Evolutionary conservation across 768 basidiomycete species (phyloP).

Genomic region (Boletus rufocinnamomeus): DNA sequence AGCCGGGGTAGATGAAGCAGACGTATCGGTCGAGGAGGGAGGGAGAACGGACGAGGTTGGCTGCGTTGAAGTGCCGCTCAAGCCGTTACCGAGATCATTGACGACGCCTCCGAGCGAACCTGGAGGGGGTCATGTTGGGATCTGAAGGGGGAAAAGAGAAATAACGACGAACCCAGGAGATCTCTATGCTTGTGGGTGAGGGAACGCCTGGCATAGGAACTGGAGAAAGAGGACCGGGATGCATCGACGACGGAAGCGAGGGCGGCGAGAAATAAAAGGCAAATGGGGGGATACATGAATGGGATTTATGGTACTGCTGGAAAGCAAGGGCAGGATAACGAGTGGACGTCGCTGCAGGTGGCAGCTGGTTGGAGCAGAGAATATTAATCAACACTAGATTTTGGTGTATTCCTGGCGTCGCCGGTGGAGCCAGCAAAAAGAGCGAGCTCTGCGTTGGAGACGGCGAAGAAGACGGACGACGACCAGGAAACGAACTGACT

Average conservation of each 20-base stretch:
- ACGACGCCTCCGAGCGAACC: constrained; percentile 10
- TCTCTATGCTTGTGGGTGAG: constrained; percentile 27
- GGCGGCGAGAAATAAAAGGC: constrained; percentile 32
- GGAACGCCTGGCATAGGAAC: constrained; percentile 39
- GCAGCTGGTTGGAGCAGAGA: constrained; percentile 1
- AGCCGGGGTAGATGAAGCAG: constrained; percentile 2
- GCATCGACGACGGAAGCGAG: constrained; percentile 33
- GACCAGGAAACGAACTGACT: constrained; percentile 8
- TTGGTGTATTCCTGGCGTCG: constrained; percentile 15
- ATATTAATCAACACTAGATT: constrained; percentile 1
- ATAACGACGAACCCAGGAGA: constrained; percentile 14
- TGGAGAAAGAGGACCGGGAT: constrained; percentile 41
- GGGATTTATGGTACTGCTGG: constrained; percentile 33
- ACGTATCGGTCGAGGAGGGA: constrained; percentile 6
- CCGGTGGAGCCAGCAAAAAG: constrained; percentile 10
- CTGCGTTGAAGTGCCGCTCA: constrained; percentile 1
- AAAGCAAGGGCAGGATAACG: constrained; percentile 40
- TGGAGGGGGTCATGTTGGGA: not conserved
- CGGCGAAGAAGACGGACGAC: constrained; percentile 15
- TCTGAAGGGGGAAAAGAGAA: not conserved
- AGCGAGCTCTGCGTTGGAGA: constrained; percentile 18
- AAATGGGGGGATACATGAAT: constrained; percentile 24
- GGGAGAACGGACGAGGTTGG: constrained; percentile 18
- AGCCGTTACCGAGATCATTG: not conserved
- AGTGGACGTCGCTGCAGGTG: constrained; percentile 36